These are phyloP conservation scores for Phialocephala subalpina DNA, from an alignment of 2,329 filamentous ascomycete genomes.

Conservation along the genomic window DNA sequence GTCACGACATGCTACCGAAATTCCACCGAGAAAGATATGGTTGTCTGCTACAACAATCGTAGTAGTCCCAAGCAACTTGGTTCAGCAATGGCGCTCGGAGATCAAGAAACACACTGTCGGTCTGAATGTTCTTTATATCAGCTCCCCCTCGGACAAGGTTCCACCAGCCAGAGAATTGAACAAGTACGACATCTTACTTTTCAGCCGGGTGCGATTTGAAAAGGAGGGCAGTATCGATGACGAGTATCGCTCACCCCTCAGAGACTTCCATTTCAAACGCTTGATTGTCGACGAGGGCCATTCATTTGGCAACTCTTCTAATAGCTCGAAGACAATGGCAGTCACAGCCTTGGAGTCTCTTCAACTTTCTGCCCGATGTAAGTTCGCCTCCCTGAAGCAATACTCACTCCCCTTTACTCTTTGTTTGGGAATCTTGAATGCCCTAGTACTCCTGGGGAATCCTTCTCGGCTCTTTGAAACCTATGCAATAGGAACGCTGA, in stretches of 20 bases:
- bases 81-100: conserved; percentile 85
- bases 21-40: conserved; percentile 59
- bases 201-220: conserved; percentile 79
- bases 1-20: conserved; percentile 48
- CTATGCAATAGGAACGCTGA: too few relatives aligned
- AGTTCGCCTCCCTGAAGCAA: too few relatives aligned
- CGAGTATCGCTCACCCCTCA: conserved; percentile 67
- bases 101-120: conserved; percentile 78
- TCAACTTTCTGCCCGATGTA: conserved; percentile 76
- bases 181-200: conserved; percentile 78
- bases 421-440: too few relatives aligned
- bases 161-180: conserved; percentile 67
- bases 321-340: conserved; percentile 62
- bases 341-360: conserved; percentile 60
- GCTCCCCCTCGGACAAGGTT: conserved; percentile 57
- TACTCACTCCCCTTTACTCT: too few relatives aligned
- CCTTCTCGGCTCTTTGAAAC: too few relatives aligned
- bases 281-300: conserved; percentile 95
- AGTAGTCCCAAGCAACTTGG: conserved; percentile 82
- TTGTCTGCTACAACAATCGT: conserved; percentile 77
- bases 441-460: too few relatives aligned
- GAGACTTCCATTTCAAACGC: conserved; percentile 81
- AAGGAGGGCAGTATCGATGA: conserved; percentile 62
- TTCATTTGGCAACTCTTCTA: conserved; percentile 73
- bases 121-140: conserved; percentile 71